Evolutionary conservation across 768 basidiomycete species (phyloP), one percentile per base, ranked within the genome.

Genomic region (Leccinum ochraceum): DNA sequence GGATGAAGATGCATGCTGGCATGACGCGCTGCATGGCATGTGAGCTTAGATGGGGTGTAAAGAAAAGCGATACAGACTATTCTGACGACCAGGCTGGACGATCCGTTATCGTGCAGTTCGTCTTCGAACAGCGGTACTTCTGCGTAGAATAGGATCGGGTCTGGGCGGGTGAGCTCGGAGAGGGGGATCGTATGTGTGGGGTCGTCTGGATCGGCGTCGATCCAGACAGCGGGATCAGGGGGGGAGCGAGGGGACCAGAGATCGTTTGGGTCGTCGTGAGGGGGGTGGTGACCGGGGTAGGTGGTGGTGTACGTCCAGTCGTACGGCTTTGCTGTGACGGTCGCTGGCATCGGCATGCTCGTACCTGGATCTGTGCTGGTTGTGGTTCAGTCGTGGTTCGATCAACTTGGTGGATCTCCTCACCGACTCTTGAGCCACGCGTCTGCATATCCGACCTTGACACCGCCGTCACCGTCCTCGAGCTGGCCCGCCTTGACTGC

Each of bases 221-320:
- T 70, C 88, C 89, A 90, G 2, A 64, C 59, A 36, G 69, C 64
- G 3, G 65, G 61, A 37, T 58, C n/a, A 20, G 42, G 42, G n/a
- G 42, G 17, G 3, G 42, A 44, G n/a, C 42, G n/a, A 11, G 42
- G 42, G 42, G 42, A 44, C 9, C n/a, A 44, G 0, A 44, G 17
- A 20, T 44, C 42, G 42, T 44, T 7, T n/a, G 2, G 9, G 42
- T 44, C 42, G 68, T 50, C 49, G 66, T 1, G 73, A 61, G 14
- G 20, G 2, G 34, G 24, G 13, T 62, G 66, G 65, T 89, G 86
- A 0, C 96, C 97, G 0, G 86, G 67, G 66, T 98, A 95, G 3
- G 82, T 86, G 2, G 94, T 92, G 3, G 95, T 97, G 73, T 97
- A 98, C 11, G 97, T 99, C 97, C 97, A 98, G 70, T 99, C 97